A percentile compares a stretch with the other conserved stretches of the same genome.
phyloP scores from a whole-genome alignment of 1,284 basidiomycete genomes.

The Chalciporus sp. region DNA sequence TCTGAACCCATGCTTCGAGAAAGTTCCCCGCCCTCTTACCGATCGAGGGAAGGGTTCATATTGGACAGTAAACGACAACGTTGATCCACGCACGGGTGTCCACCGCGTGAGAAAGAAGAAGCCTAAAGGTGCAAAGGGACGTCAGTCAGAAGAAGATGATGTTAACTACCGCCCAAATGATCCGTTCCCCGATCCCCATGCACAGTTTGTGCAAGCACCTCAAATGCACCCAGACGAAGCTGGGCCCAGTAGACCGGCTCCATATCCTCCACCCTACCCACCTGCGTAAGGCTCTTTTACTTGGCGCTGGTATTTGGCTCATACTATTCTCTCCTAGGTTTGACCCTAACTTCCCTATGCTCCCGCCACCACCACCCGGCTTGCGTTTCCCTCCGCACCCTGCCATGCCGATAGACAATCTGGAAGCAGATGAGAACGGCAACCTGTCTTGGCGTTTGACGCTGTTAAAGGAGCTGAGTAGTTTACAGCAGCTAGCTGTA shows the following conservation, averaged over 20 bases:
- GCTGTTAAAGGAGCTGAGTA: constrained; percentile 76
- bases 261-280: constrained; percentile 59
- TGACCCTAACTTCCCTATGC: constrained; percentile 67
- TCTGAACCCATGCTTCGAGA: constrained; percentile 91
- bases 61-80: constrained; percentile 86
- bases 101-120: constrained; percentile 85
- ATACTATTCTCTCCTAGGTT: constrained; percentile 46
- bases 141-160: constrained; percentile 54
- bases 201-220: constrained; percentile 52
- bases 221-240: constrained; percentile 59
- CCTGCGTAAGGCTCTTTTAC: constrained; percentile 26
- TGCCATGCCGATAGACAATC: constrained; percentile 59
- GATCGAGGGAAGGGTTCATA: constrained; percentile 87
- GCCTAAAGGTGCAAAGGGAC: constrained; percentile 49
- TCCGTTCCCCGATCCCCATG: constrained; percentile 53
- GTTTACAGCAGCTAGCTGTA: constrained; percentile 67
- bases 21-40: constrained; percentile 85
- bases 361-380: constrained; percentile 53
- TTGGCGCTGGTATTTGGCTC: background rate
- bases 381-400: constrained; percentile 64
- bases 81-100: constrained; percentile 83
- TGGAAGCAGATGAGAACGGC: constrained; percentile 75
- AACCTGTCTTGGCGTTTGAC: constrained; percentile 76
- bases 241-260: constrained; percentile 56
- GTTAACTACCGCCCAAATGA: constrained; percentile 62